phyloP scores from a whole-genome alignment of 1,139 yeast genomes.

The Kluyveromyces sp. region DNA sequence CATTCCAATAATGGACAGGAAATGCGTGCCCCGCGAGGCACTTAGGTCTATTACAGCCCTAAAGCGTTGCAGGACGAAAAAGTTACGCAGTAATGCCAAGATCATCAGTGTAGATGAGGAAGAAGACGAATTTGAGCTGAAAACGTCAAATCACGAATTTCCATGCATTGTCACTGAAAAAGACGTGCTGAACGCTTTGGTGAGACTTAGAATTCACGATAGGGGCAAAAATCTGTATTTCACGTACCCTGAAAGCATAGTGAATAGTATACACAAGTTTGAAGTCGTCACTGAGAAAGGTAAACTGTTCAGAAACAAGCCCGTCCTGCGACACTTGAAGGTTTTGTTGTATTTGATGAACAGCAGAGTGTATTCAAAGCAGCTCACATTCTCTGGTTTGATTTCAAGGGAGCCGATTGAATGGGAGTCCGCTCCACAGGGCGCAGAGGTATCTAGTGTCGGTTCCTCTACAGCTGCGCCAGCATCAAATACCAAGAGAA shows the following conservation, averaged over 20 bases:
- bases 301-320: conserved; percentile 21
- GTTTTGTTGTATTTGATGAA: conserved; percentile 18
- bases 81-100: neutral
- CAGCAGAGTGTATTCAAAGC: conserved; percentile 5
- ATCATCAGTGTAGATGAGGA: neutral
- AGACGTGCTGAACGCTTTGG: conserved; percentile 19
- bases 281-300: conserved; percentile 19
- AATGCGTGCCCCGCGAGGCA: conserved; percentile 12
- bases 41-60: conserved; percentile 1
- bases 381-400: neutral
- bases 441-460: too few species aligned
- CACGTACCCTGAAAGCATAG: conserved; percentile 23
- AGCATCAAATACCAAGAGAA: neutral
- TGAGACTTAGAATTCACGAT: conserved; percentile 14
- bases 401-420: neutral
- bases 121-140: conserved; percentile 4
- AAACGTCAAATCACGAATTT: conserved; percentile 8
- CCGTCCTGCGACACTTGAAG: conserved; percentile 16
- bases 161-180: conserved; percentile 21
- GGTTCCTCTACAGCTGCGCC: too few species aligned
- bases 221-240: conserved; percentile 12
- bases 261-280: conserved; percentile 22
- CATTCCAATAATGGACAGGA: conserved; percentile 17
- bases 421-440: too few species aligned
- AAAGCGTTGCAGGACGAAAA: conserved; percentile 3